Evolutionary conservation across 106 monocot species (phyloP).

Genomic region (Gastrodia elata): DNA sequence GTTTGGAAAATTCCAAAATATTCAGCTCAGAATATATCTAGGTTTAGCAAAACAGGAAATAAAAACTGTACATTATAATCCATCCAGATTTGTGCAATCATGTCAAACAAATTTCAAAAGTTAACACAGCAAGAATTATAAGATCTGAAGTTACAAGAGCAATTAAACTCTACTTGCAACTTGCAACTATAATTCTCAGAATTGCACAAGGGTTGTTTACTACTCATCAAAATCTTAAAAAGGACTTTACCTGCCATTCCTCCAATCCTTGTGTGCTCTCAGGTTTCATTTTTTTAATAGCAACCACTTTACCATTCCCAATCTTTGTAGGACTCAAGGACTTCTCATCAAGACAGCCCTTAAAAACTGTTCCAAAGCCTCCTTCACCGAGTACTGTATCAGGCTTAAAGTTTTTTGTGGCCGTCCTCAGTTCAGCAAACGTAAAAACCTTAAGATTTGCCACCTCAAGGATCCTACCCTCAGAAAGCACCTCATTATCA

Average conservation of each 20-base stretch:
- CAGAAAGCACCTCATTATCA: constrained; percentile 7
- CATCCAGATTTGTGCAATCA: too few species aligned
- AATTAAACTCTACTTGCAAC: too few species aligned
- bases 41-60: too few species aligned
- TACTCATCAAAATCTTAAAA: too few species aligned
- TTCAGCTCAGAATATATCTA: too few species aligned
- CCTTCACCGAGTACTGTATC: constrained; percentile 61
- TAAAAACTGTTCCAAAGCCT: constrained; percentile 73
- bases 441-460: constrained; percentile 55
- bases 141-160: too few species aligned
- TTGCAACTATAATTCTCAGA: too few species aligned
- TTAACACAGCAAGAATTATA: too few species aligned
- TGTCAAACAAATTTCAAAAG: too few species aligned
- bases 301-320: constrained; percentile 40
- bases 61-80: too few species aligned
- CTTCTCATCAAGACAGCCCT: constrained; percentile 71
- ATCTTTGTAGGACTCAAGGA: constrained; percentile 42
- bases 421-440: constrained; percentile 46
- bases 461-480: constrained; percentile 37
- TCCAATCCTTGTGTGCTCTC: constrained; percentile 67
- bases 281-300: constrained; percentile 58
- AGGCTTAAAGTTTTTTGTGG: constrained; percentile 58
- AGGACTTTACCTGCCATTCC: constrained; percentile 64
- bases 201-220: too few species aligned
- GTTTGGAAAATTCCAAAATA: too few species aligned